phyloP scores from a whole-genome alignment of 352 stramenopile species.

The Phytophthora fragariaefolia region DNA sequence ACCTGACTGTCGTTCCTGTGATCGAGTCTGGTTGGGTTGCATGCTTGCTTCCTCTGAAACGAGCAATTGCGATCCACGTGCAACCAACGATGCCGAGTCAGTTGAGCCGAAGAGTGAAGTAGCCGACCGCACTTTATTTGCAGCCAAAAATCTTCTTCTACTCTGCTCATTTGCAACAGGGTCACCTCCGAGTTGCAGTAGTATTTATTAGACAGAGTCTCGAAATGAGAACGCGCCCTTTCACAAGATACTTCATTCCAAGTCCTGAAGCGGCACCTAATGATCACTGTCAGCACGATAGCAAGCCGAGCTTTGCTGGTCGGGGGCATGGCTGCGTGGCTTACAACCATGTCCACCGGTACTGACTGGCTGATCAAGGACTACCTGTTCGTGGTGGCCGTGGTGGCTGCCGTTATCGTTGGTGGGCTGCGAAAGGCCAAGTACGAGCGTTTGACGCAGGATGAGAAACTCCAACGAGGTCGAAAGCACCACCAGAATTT shows the following conservation, averaged over 20 bases:
- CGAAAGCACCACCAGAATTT: background rate
- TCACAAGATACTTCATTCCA: constrained; percentile 17
- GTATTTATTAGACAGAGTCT: too few relatives aligned
- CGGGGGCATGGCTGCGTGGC: constrained; percentile 53
- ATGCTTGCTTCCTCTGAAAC: background rate
- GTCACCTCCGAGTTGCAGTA: too few relatives aligned
- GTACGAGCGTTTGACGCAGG: constrained; percentile 54
- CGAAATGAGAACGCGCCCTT: constrained; percentile 1
- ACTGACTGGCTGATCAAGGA: constrained; percentile 61
- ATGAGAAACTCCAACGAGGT: constrained; percentile 30
- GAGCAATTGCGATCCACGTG: background rate
- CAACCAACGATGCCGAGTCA: background rate
- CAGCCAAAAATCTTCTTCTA: too few relatives aligned
- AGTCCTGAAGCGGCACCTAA: constrained; percentile 25
- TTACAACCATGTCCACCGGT: constrained; percentile 56
- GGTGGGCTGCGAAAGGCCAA: constrained; percentile 59
- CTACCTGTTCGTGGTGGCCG: constrained; percentile 65
- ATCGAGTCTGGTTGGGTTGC: too few relatives aligned
- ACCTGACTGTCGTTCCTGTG: too few relatives aligned
- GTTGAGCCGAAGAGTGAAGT: too few relatives aligned
- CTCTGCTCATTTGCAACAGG: too few relatives aligned
- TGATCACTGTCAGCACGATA: constrained; percentile 26
- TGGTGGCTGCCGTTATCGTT: constrained; percentile 60
- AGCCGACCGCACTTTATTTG: too few relatives aligned
- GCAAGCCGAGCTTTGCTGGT: constrained; percentile 47